These are phyloP conservation scores for Lomentospora prolificans DNA, from an alignment of 2,329 filamentous ascomycete genomes.

Conservation along the genomic window DNA sequence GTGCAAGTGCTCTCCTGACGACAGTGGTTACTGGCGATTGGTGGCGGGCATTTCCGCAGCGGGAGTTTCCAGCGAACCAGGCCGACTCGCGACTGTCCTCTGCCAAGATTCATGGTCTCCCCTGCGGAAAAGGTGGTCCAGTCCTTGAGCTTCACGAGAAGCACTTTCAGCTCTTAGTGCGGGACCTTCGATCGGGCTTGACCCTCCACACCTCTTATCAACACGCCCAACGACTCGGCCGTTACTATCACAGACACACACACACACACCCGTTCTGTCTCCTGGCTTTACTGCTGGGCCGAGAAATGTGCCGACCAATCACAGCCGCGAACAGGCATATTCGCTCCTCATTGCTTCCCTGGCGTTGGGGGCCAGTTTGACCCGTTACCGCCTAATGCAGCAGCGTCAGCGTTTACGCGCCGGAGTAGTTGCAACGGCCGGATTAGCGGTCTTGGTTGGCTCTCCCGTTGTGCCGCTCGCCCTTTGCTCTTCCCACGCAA, in stretches of 20 bases:
- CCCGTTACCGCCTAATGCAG: slow-evolving; percentile 1
- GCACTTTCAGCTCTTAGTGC: not conserved
- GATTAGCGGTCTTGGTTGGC: not conserved
- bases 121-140: not conserved
- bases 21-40: not conserved
- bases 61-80: slow-evolving; percentile 1
- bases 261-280: not conserved
- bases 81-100: not conserved
- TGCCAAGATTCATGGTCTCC: not conserved
- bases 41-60: not conserved
- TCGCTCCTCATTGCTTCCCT: not conserved
- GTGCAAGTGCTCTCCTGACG: not conserved
- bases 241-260: not conserved
- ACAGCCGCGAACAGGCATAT: not conserved
- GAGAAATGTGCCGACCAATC: not conserved
- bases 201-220: not conserved
- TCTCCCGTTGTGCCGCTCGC: not conserved
- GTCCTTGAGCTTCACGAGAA: not conserved
- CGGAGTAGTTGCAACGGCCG: not conserved
- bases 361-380: not conserved
- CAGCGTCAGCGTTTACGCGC: slow-evolving; percentile 1
- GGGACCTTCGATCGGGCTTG: not conserved
- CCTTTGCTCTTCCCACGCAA: not conserved
- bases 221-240: not conserved
- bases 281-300: not conserved